Evolutionary conservation across 2,329 filamentous ascomycete genomes (phyloP), one percentile per base, ranked within the genome.

Genomic region (Neofusicoccum sp.): DNA sequence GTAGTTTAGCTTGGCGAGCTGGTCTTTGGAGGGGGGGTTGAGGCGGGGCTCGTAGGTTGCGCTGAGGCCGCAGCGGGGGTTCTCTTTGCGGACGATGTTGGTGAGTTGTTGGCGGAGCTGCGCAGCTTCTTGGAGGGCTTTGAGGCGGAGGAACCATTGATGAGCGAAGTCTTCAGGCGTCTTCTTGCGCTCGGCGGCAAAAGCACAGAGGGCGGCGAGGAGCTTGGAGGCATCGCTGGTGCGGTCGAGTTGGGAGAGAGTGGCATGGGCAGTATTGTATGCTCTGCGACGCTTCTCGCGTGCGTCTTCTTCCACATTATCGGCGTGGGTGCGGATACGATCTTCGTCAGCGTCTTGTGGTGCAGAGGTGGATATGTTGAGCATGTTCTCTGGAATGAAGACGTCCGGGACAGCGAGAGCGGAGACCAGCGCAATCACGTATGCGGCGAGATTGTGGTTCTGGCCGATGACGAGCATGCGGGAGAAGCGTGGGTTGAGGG

Each of bases 401-500:
- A 98, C 79, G 69, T 98, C 94, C 0, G 91, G 89, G 0, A 94
- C 92, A 0, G 94, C 96, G 3, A 99, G 81, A 1, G 90, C 92
- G 0, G 95, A 91, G 3, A 99, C 93, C 9, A 98, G 80, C 2
- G 93, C 92, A 64, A 98, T 89, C 3, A 93, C 91, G 72, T 96
- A 94, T 0, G 89, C 89, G 56, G 96, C 83, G 66, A 95, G 93
- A 64, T 88, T 87, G 72, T 96, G 89, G 31, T 91, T 84, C 71
- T 96, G 88, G 0, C 93, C 94, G 52, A 97, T 88, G 7, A 96
- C 82, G n/a, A 99, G 80, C 77, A 98, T 98, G 61, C 94, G 91
- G 6, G 93, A 89, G 72, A 96, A 97, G 1, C 95, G 87, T 16
- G 95, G 96, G 33, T 92, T 92, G 12, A 99, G 83, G 3, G 95